These are phyloP conservation scores for Blastocystis sp. DNA, from an alignment of 352 stramenopile species.

Conservation along the genomic window DNA sequence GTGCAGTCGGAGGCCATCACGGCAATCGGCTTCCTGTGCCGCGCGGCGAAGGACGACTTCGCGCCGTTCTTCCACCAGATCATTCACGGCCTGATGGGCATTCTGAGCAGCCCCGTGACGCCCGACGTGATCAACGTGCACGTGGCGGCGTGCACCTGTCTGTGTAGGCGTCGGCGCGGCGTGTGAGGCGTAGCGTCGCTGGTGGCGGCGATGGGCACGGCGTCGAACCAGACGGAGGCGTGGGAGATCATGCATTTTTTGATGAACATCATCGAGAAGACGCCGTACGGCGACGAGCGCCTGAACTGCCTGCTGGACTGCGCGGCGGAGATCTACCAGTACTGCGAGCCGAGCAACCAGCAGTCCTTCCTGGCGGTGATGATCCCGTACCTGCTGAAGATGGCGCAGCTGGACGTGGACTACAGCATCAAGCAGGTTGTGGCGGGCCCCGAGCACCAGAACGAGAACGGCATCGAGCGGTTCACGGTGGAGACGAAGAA, in stretches of 20 bases:
- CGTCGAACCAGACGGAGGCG: slow-evolving; percentile 17
- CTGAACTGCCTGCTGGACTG: slow-evolving; percentile 60
- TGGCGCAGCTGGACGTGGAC: slow-evolving; percentile 21
- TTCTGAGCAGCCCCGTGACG: slow-evolving; percentile 2
- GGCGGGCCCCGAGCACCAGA: slow-evolving; percentile 42
- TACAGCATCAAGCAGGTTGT: slow-evolving; percentile 39
- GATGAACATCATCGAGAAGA: slow-evolving; percentile 20
- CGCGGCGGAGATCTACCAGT: slow-evolving; percentile 58
- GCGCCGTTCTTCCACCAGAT: slow-evolving; percentile 35
- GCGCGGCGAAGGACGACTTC: slow-evolving; percentile 54
- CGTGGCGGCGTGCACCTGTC: slow-evolving; percentile 35
- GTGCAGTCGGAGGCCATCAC: slow-evolving; percentile 50
- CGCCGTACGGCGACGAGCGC: slow-evolving; percentile 13
- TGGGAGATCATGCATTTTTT: slow-evolving; percentile 62
- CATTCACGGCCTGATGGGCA: slow-evolving; percentile 26
- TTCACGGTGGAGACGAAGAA: slow-evolving; percentile 22
- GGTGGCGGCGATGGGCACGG: slow-evolving; percentile 11
- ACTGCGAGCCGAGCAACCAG: slow-evolving; percentile 33
- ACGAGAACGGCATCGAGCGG: slow-evolving; percentile 33
- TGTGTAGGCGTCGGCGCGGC: background rate
- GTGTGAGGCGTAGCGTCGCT: slow-evolving; percentile 1
- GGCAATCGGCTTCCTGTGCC: slow-evolving; percentile 10
- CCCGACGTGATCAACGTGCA: slow-evolving; percentile 37
- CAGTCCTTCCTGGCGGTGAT: slow-evolving; percentile 23
- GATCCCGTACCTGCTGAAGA: slow-evolving; percentile 29